These are phyloP conservation scores for Epithele typhae DNA, from an alignment of 768 basidiomycete species.

Conservation along the genomic window DNA sequence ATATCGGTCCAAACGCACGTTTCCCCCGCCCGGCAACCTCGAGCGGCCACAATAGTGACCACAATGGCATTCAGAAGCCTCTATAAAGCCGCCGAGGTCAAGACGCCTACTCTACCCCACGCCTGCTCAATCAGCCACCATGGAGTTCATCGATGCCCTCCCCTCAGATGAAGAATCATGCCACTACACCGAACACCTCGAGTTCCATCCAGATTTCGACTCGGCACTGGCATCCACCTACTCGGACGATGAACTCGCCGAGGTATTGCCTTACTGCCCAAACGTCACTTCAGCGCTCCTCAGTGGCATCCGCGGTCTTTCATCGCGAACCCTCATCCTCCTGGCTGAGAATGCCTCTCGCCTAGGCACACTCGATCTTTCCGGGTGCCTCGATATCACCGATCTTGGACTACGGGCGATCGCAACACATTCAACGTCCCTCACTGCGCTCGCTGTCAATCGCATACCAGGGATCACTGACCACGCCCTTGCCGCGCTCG, in stretches of 20 bases:
- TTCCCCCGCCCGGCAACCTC: too few relatives aligned
- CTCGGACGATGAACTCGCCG: conserved; percentile 56
- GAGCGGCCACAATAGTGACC: too few relatives aligned
- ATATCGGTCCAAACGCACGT: too few relatives aligned
- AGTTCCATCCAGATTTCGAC: conserved; percentile 39
- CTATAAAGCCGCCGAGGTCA: too few relatives aligned
- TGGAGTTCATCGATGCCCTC: conserved; percentile 46
- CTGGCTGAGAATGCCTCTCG: conserved; percentile 60
- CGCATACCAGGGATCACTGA: neutral
- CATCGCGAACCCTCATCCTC: conserved; percentile 63
- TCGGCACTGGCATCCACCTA: conserved; percentile 27
- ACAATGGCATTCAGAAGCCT: too few relatives aligned
- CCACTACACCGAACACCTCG: conserved; percentile 54
- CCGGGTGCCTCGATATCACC: conserved; percentile 69
- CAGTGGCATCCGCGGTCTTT: conserved; percentile 60
- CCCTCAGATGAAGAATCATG: conserved; percentile 56
- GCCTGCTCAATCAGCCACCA: too few relatives aligned
- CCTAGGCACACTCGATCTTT: conserved; percentile 72
- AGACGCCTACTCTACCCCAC: too few relatives aligned
- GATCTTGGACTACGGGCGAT: conserved; percentile 76
- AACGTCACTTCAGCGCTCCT: conserved; percentile 66
- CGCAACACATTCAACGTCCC: conserved; percentile 51
- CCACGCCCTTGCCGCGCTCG: conserved; percentile 31
- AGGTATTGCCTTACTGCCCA: conserved; percentile 53
- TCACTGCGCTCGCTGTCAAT: neutral